Conservation (phyloP, 2,329 filamentous ascomycete species). For the Teratosphaeriaceae sp. region DNA sequence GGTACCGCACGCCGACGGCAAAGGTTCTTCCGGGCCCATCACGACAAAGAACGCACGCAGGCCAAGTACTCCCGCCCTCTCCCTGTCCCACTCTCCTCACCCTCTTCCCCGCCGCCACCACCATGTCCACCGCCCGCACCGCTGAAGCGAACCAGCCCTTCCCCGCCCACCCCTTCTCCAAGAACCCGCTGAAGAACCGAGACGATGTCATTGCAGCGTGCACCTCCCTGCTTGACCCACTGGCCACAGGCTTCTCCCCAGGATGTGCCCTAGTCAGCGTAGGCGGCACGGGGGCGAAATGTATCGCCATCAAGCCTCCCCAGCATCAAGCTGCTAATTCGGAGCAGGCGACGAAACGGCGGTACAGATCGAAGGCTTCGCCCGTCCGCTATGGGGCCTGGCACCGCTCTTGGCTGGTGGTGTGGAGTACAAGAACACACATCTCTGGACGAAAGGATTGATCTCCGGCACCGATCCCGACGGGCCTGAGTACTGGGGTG, state of each 20-base stretch:
- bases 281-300: conserved; percentile 66
- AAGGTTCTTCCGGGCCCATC: not conserved
- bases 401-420: conserved; percentile 64
- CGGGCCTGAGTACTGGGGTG: conserved; percentile 68
- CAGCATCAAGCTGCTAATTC: no score
- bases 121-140: conserved; percentile 10
- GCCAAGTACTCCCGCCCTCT: not conserved
- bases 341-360: conserved; percentile 59
- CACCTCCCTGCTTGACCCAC: conserved; percentile 57
- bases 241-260: conserved; percentile 66
- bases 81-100: no score
- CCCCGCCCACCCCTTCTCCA: conserved; percentile 35
- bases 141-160: conserved; percentile 38
- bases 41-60: no score
- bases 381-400: conserved; percentile 69
- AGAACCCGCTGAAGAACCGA: conserved; percentile 35
- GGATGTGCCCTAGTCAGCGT: conserved; percentile 58
- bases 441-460: conserved; percentile 64
- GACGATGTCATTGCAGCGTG: conserved; percentile 38
- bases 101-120: not conserved
- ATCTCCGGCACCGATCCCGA: conserved; percentile 64
- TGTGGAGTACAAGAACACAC: conserved; percentile 55
- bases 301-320: conserved; percentile 14
- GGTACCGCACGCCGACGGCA: not conserved
- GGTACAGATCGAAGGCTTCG: conserved; percentile 70